These are phyloP conservation scores for Rubroshorea leprosula DNA, from an alignment of 345 rosid genomes.

Conservation along the genomic window DNA sequence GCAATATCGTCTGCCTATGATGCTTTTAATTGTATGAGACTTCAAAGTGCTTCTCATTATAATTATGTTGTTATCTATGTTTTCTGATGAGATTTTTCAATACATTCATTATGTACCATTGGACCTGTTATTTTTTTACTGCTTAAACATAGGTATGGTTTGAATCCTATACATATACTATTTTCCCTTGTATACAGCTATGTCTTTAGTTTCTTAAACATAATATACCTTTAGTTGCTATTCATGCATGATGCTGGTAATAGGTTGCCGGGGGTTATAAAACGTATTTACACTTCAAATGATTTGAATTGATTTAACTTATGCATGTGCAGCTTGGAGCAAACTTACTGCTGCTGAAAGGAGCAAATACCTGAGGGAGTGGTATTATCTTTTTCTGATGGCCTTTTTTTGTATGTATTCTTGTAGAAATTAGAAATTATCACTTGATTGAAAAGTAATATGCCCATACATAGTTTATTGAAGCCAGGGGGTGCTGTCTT, in stretches of 20 bases:
- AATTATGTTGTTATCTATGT: too few species aligned
- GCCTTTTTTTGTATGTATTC: background rate
- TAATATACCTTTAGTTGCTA: background rate
- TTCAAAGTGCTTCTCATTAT: too few species aligned
- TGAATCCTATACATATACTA: too few species aligned
- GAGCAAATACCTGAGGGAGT: constrained; percentile 66
- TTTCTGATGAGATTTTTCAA: too few species aligned
- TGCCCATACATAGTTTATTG: too few species aligned
- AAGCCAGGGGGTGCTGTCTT: constrained; percentile 1
- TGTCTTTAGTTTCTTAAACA: background rate
- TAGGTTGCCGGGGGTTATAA: constrained; percentile 3
- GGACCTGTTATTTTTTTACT: too few species aligned
- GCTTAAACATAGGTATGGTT: too few species aligned
- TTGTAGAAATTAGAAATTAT: background rate
- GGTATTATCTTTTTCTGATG: constrained; percentile 40
- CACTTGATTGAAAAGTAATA: background rate
- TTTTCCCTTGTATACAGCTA: background rate
- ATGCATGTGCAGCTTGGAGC: constrained; percentile 71
- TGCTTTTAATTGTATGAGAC: constrained; percentile 74
- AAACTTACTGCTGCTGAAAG: constrained; percentile 74
- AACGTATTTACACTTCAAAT: background rate
- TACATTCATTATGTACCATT: too few species aligned
- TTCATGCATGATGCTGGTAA: background rate
- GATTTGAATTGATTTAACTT: constrained; percentile 1
- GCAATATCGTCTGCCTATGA: constrained; percentile 80